Percentiles rank a stretch among this genome's conserved stretches.
These are phyloP conservation scores for Hypocrella siamensis DNA, from an alignment of 2,329 filamentous ascomycete species.

Conservation along the genomic window DNA sequence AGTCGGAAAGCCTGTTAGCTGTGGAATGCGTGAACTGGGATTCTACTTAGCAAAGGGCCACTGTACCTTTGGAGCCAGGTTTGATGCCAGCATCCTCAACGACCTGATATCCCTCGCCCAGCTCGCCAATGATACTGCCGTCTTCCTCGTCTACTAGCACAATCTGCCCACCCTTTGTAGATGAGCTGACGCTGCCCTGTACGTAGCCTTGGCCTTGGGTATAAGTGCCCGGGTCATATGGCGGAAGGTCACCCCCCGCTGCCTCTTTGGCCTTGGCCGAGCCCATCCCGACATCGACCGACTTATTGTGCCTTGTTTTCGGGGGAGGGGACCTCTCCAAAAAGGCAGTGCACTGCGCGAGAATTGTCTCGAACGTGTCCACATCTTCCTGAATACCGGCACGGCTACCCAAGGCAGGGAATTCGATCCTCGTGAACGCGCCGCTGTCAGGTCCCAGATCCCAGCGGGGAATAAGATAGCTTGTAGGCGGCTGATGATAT, in stretches of 20 bases:
- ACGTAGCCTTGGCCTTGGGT: conserved; percentile 67
- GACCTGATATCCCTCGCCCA: conserved; percentile 68
- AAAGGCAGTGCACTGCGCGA: conserved; percentile 95
- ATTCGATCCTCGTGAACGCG: conserved; percentile 86
- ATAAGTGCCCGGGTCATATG: conserved; percentile 73
- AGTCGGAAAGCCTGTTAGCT: neutral
- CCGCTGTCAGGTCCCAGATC: conserved; percentile 78
- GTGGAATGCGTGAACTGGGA: neutral
- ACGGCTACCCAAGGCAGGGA: conserved; percentile 58
- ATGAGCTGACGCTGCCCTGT: conserved; percentile 40
- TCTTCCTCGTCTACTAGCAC: conserved; percentile 93
- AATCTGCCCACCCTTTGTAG: conserved; percentile 53
- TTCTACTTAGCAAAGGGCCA: neutral
- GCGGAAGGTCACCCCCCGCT: conserved; percentile 29
- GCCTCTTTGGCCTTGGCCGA: conserved; percentile 24
- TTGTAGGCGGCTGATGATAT: conserved; percentile 84
- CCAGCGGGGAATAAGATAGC: conserved; percentile 92
- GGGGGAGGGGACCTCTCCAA: conserved; percentile 66
- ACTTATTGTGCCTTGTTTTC: conserved; percentile 15
- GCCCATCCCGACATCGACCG: conserved; percentile 12
- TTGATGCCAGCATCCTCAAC: conserved; percentile 62
- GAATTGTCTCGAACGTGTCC: conserved; percentile 92
- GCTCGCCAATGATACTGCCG: conserved; percentile 84
- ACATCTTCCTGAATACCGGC: conserved; percentile 75
- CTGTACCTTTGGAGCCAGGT: conserved; percentile 79